Evolutionary conservation across 179 eudicot species (phyloP), one percentile per base, ranked within the genome.

Genomic region (Beta lomatogona): DNA sequence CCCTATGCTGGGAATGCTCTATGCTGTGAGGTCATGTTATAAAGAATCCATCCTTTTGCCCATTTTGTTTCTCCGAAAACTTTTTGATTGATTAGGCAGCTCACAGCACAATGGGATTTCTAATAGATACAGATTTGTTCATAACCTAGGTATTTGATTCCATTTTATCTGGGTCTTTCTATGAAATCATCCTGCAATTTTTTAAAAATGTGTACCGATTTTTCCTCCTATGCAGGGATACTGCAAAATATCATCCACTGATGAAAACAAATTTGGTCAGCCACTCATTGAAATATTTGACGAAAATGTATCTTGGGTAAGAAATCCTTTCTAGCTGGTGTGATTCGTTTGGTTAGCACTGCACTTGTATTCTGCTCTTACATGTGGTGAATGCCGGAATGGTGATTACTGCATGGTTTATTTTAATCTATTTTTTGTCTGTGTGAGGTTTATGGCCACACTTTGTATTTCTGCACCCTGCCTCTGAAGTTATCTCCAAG

Each of bases 251-350:
- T 75, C 88, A 67, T 64, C 97, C 97, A 25, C 76, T 92, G 31
- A 91, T 93, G 98, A 93, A 93, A 83, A 92, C 98, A 60, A 93
- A 90, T 79, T 55, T 89, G 74, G 90, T 90, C 78, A 92, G 98
- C 91, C 91, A 92, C 89, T 93, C 97, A 9, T 94, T 93, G 68
- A 89, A 89, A 82, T 89, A 92, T 84, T 87, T 92, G 14, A 86
- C 91, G 1, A 81, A 86, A 85, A 84, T 82, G 65, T 93, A 89
- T 84, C 94, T 93, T 18, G 97, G 98, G 98, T 85, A 89, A 88
- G 97, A 85, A 3, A 71, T 65, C 78, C 74, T 71, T 61, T 16
- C 16, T 19, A 70, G 6, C 18, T 76, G 71, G 46, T 59, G 53
- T 76, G 6, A 55, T n/a, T 44, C 28, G 31, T n/a, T 9, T 67